Conservation (phyloP, 2,329 filamentous ascomycete genomes). For the Sporothrix sp. region DNA sequence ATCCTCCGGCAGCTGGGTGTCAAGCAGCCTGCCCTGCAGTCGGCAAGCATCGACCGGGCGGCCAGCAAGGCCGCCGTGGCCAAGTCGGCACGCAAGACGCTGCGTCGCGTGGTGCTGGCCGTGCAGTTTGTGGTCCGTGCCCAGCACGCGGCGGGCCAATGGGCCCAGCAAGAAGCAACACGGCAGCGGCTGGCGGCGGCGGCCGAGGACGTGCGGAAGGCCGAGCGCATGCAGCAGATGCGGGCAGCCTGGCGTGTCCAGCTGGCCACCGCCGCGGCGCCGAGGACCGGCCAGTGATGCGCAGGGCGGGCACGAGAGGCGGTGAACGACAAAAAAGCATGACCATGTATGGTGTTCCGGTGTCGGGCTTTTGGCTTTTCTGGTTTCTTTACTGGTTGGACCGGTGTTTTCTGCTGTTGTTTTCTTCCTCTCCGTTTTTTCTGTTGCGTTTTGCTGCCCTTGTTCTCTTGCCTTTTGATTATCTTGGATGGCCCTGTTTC, state of each 20-base stretch:
- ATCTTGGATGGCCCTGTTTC: no score
- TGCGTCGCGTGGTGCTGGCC: slow-evolving; percentile 24
- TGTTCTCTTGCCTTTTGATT: no score
- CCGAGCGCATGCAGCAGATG: slow-evolving; percentile 33
- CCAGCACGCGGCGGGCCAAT: slow-evolving; percentile 37
- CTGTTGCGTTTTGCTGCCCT: neutral
- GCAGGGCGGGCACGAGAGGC: no score
- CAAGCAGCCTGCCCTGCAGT: slow-evolving; percentile 17
- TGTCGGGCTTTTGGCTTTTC: neutral
- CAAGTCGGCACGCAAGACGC: slow-evolving; percentile 21
- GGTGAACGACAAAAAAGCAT: neutral
- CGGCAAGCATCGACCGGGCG: slow-evolving; percentile 18
- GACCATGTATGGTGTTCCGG: neutral
- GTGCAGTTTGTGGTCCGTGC: slow-evolving; percentile 45
- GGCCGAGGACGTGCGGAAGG: slow-evolving; percentile 36
- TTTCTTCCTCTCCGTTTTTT: neutral
- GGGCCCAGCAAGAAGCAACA: slow-evolving; percentile 43
- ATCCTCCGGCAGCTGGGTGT: slow-evolving; percentile 57
- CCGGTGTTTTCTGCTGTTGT: neutral
- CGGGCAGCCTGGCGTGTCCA: slow-evolving; percentile 28
- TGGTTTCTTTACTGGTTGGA: neutral
- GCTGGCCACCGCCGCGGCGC: slow-evolving; percentile 11
- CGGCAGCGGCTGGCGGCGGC: slow-evolving; percentile 39
- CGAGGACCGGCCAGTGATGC: neutral
- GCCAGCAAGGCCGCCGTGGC: slow-evolving; percentile 28